Conservation (phyloP, 1,284 basidiomycete genomes). For the Uromyces viciae-fabae region DNA sequence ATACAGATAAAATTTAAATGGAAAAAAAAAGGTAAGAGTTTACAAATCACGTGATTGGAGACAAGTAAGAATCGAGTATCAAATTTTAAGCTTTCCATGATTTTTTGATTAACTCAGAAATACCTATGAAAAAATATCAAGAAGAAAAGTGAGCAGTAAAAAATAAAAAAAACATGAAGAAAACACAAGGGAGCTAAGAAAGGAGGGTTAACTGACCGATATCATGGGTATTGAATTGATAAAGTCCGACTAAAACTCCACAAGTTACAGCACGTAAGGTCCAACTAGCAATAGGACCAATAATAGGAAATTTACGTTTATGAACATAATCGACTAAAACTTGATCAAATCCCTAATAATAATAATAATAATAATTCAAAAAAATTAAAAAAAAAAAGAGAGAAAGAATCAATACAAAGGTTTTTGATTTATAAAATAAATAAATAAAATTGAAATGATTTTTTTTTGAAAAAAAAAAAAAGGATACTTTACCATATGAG, state of each 20-base stretch:
- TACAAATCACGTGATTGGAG: too few species aligned
- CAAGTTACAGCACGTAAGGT: slow-evolving; percentile 71
- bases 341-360: slow-evolving; percentile 53
- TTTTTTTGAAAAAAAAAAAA: not conserved
- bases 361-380: too few species aligned
- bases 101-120: slow-evolving; percentile 68
- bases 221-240: slow-evolving; percentile 96
- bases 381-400: not conserved
- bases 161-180: slow-evolving; percentile 18
- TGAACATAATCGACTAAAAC: slow-evolving; percentile 75
- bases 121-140: slow-evolving; percentile 61
- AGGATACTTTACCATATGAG: slow-evolving; percentile 73
- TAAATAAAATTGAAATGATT: not conserved
- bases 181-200: not conserved
- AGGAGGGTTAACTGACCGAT: slow-evolving; percentile 65
- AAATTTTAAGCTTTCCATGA: slow-evolving; percentile 66
- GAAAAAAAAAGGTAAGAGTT: not conserved
- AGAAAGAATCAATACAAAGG: not conserved
- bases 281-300: slow-evolving; percentile 72
- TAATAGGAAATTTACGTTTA: slow-evolving; percentile 79
- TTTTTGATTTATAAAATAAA: not conserved
- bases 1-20: too few species aligned
- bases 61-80: too few species aligned
- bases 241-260: slow-evolving; percentile 82
- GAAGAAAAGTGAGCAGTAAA: too few species aligned